Percentiles rank a stretch among this genome's conserved stretches.
Evolutionary conservation across 208 protist genomes (phyloP).

Genomic region (Perkinsela sp.): DNA sequence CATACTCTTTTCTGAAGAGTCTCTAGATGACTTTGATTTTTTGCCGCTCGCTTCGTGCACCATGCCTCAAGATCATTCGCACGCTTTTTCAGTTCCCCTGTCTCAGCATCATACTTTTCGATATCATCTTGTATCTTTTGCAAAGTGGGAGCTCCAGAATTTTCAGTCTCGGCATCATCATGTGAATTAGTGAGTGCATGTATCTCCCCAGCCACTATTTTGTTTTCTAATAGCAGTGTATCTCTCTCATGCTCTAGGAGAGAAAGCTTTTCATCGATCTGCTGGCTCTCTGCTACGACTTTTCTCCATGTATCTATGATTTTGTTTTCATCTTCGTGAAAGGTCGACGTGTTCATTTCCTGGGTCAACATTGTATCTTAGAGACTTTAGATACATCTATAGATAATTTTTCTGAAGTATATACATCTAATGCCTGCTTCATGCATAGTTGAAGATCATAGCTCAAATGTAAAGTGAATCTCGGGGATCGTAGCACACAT

Average conservation of each 20-base stretch:
- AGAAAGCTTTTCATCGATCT: background rate
- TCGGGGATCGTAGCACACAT: no score
- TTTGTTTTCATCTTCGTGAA: background rate
- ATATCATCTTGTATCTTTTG: background rate
- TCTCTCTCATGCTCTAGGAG: background rate
- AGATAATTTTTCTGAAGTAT: no score
- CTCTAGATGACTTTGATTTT: background rate
- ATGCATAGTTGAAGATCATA: no score
- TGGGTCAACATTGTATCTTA: no score
- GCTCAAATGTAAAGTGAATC: no score
- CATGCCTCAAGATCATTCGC: background rate
- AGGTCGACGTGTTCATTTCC: no score
- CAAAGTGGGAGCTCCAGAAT: background rate
- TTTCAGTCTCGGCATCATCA: background rate
- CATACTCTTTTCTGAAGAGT: background rate
- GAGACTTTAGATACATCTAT: no score
- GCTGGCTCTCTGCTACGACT: background rate
- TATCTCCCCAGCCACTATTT: background rate
- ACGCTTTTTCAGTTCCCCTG: background rate
- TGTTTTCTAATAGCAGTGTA: background rate
- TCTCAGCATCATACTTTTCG: background rate
- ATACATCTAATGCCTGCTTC: no score
- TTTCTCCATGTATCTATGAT: background rate
- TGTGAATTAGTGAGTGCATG: background rate
- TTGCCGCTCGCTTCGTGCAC: background rate